A percentile compares a stretch with the other conserved stretches of the same genome.
These are phyloP conservation scores for Athelia sp. DNA, from an alignment of 1,284 basidiomycete genomes.

Conservation along the genomic window DNA sequence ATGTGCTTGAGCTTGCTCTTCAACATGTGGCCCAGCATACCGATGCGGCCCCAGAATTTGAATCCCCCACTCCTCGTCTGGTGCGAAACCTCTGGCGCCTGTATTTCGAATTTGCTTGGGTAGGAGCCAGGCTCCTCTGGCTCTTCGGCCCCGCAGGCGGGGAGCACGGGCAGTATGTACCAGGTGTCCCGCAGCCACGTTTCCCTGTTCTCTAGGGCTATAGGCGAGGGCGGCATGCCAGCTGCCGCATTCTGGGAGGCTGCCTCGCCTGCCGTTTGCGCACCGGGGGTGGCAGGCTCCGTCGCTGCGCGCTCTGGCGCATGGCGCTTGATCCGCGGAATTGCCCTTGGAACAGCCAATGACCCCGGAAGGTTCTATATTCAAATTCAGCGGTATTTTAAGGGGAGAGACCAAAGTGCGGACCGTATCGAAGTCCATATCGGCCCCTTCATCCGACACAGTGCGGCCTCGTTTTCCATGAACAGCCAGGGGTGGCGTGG, in stretches of 20 bases:
- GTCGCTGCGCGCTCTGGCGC: background rate
- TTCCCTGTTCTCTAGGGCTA: background rate
- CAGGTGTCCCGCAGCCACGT: background rate
- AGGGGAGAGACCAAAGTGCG: background rate
- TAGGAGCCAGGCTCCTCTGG: background rate
- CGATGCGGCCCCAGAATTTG: background rate
- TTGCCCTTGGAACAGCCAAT: background rate
- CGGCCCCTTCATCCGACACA: background rate
- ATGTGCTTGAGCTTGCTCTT: background rate
- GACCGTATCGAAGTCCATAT: background rate
- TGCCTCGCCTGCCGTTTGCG: background rate
- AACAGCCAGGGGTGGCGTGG: background rate
- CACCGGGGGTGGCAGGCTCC: background rate
- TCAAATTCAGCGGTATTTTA: background rate
- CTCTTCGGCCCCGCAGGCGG: background rate
- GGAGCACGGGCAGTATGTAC: background rate
- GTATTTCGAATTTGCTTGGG: background rate
- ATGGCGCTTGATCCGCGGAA: background rate
- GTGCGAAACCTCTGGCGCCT: background rate
- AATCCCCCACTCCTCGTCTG: background rate
- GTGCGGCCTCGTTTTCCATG: background rate
- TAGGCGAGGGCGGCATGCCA: background rate
- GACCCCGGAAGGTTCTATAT: background rate
- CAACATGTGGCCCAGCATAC: slow-evolving; percentile 1
- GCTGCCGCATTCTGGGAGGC: background rate